Conservation (phyloP, 1,284 basidiomycete species). For the Boletus holoroseus region DNA sequence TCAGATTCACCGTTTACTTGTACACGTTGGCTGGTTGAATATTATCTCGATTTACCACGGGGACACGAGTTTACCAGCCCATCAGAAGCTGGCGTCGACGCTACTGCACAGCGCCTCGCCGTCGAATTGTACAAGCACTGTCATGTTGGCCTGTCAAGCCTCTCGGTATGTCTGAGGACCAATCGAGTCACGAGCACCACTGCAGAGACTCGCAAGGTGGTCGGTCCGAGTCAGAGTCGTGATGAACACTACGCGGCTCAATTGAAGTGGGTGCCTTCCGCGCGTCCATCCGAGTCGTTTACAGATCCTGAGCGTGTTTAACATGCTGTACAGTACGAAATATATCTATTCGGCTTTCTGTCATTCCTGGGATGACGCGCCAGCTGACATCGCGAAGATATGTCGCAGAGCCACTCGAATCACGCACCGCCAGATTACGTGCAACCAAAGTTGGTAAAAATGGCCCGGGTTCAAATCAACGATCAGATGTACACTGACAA, state of each 20-base stretch:
- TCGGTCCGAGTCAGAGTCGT: background rate
- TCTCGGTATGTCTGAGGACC: background rate
- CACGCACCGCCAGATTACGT: background rate
- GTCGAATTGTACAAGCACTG: too few relatives aligned
- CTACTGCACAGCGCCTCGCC: background rate
- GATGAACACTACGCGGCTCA: background rate
- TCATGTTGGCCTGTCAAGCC: background rate
- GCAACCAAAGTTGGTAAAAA: conserved; percentile 1
- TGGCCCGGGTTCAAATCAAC: conserved; percentile 8
- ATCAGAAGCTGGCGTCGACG: background rate
- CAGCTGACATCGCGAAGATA: background rate
- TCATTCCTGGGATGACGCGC: background rate
- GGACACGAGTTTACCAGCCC: background rate
- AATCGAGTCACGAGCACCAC: background rate
- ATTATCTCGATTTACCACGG: background rate
- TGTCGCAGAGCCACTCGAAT: background rate
- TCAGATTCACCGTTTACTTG: background rate
- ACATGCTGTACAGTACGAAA: too few relatives aligned
- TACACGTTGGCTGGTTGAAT: background rate
- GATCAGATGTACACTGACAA: conserved; percentile 20
- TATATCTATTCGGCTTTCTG: background rate
- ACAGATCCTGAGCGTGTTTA: background rate
- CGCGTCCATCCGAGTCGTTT: background rate
- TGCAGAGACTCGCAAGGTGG: too few relatives aligned
- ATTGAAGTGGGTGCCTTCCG: background rate